Percentiles rank a stretch among this genome's conserved stretches.
Evolutionary conservation across 2,329 filamentous ascomycete species (phyloP).

Genomic region (Neonectria hederae): DNA sequence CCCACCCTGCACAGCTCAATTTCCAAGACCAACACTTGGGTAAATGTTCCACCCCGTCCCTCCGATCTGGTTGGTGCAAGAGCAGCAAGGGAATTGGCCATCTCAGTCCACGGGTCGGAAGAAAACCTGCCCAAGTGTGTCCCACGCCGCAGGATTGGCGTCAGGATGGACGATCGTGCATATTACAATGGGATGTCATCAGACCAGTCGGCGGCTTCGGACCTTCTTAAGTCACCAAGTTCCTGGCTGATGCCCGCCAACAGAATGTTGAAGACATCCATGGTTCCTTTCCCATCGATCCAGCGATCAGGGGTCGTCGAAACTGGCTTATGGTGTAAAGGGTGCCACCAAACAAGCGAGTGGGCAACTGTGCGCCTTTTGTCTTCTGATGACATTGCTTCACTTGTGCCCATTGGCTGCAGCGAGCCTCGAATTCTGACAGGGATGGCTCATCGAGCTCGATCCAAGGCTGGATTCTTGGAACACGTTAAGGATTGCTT

Average conservation of each 20-base stretch:
- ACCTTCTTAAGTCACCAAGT: neutral
- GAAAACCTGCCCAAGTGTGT: neutral
- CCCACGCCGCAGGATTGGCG: neutral
- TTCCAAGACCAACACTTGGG: neutral
- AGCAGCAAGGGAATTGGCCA: neutral
- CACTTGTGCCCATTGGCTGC: neutral
- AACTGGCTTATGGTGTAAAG: slow-evolving; percentile 4
- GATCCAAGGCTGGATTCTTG: neutral
- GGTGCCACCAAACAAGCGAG: neutral
- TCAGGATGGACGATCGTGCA: neutral
- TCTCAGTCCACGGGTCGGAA: neutral
- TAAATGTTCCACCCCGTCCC: too few species aligned
- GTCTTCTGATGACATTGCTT: neutral
- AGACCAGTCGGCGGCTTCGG: neutral
- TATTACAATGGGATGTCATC: neutral
- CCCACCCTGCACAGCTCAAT: neutral
- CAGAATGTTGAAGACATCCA: neutral
- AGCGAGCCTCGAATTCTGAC: neutral
- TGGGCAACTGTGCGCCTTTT: neutral
- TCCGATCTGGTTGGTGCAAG: neutral
- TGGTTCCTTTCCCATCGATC: slow-evolving; percentile 2
- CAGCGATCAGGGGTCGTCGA: neutral
- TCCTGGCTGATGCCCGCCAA: neutral
- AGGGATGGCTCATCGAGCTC: neutral
- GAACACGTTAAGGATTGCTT: slow-evolving; percentile 1